Conservation (phyloP, 1,139 yeast genomes). For the Pneumocystis carinii region DNA sequence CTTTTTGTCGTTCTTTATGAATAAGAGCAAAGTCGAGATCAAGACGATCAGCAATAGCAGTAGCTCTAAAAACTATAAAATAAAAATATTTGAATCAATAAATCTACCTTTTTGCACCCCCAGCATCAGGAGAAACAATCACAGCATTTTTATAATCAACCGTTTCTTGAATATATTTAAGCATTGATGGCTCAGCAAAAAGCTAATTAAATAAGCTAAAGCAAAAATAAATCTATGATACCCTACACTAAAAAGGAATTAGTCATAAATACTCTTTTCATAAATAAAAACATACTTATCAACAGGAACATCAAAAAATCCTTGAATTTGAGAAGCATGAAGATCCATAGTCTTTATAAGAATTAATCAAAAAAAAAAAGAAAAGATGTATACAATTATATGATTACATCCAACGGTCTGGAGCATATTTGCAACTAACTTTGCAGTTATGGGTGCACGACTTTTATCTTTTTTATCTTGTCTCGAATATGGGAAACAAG, state of each 20-base stretch:
- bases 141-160: constrained; percentile 53
- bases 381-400: constrained; percentile 32
- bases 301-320: constrained; percentile 89
- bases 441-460: constrained; percentile 95
- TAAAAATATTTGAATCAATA: constrained; percentile 85
- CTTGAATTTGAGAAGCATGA: constrained; percentile 96
- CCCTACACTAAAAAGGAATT: constrained; percentile 14
- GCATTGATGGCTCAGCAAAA: constrained; percentile 85
- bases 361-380: not conserved
- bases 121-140: constrained; percentile 94
- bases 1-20: constrained; percentile 79
- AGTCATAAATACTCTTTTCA: not conserved
- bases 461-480: constrained; percentile 95
- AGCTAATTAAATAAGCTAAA: not conserved
- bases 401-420: constrained; percentile 95
- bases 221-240: not conserved
- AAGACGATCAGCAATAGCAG: constrained; percentile 87
- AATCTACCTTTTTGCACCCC: constrained; percentile 97
- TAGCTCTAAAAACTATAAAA: constrained; percentile 54
- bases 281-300: constrained; percentile 36
- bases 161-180: constrained; percentile 60
- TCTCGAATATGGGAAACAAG: constrained; percentile 87
- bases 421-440: constrained; percentile 71
- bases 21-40: constrained; percentile 86
- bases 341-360: constrained; percentile 63